phyloP scores from a whole-genome alignment of 495 filamentous ascomycete genomes.

The Zalerion maritima region DNA sequence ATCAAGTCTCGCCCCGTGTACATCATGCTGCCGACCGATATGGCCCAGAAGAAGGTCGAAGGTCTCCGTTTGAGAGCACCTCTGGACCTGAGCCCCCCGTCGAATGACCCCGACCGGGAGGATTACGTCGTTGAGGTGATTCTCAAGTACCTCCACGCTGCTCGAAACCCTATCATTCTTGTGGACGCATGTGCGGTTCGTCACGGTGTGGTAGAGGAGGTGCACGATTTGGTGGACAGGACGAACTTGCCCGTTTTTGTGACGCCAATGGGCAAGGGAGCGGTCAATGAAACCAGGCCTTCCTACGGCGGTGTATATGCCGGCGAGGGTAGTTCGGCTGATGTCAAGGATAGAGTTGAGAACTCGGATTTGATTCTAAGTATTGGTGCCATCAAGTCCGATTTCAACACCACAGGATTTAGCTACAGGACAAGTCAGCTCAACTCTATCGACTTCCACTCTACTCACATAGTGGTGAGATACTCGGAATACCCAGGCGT shows the following conservation, averaged over 20 bases:
- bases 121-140: conserved; percentile 74
- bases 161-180: conserved; percentile 65
- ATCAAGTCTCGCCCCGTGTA: conserved; percentile 64
- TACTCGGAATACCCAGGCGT: conserved; percentile 76
- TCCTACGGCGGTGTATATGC: conserved; percentile 81
- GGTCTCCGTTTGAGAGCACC: conserved; percentile 49
- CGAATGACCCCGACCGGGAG: conserved; percentile 59
- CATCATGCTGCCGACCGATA: conserved; percentile 73
- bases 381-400: conserved; percentile 68
- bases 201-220: conserved; percentile 60
- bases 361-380: conserved; percentile 68
- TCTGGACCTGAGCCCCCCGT: conserved; percentile 48
- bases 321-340: conserved; percentile 58
- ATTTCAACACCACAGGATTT: conserved; percentile 89
- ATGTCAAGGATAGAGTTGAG: conserved; percentile 61
- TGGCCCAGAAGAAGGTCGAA: conserved; percentile 67
- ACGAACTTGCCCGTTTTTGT: conserved; percentile 73
- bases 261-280: conserved; percentile 85
- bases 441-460: conserved; percentile 81
- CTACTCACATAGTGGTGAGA: conserved; percentile 54
- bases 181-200: conserved; percentile 87
- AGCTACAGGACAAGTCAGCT: conserved; percentile 70
- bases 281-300: conserved; percentile 59
- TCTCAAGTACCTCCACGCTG: conserved; percentile 58
- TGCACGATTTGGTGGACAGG: conserved; percentile 61